Evolutionary conservation across 257 asterid genomes (phyloP), one percentile per base, ranked within the genome.

Genomic region (Prunella vulgaris): DNA sequence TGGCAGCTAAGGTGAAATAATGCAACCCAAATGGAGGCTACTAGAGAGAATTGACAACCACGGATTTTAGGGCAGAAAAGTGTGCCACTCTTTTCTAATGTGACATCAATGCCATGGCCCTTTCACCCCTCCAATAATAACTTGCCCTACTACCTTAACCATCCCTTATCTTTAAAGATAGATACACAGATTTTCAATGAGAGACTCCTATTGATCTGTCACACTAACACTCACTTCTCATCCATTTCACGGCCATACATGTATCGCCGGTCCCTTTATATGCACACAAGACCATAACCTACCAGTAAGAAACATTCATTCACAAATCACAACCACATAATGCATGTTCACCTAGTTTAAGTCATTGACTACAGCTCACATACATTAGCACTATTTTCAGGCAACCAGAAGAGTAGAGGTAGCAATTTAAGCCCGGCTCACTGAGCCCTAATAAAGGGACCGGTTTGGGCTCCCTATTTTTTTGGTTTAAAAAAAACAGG

Each of bases 141-240:
- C 69, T 75, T 69, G 66, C 71, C 13, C 93, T 69, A 38, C 81
- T 58, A 33, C 72, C 70, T 69, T 21, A 48, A n/a, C 32, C 37
- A 24, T 74, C 70, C 84, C 88, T 80, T 79, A 81, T 88, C 89
- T 73, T 74, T 77, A 71, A 72, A 74, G 76, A 77, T 77, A 74
- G 76, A 77, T 77, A 51, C 14, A 69, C 49, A 25, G 54, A 70
- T 67, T 81, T 64, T 65, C 66, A 69, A 61, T 48, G 54, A 71
- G 68, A 67, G 60, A 49, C 35, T 58, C 74, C 75, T 51, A 69
- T 57, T 71, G 67, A 66, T 52, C 66, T 27, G 46, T 57, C 70
- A 63, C 69, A 56, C 46, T 38, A 51, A 37, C 32, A 9, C 15
- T 59, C 60, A 49, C n/a, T 24, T 62, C 68, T 69, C 71, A 40